phyloP scores from a whole-genome alignment of 1,284 basidiomycete species.

The Pseudomicrostroma phylloplanum region DNA sequence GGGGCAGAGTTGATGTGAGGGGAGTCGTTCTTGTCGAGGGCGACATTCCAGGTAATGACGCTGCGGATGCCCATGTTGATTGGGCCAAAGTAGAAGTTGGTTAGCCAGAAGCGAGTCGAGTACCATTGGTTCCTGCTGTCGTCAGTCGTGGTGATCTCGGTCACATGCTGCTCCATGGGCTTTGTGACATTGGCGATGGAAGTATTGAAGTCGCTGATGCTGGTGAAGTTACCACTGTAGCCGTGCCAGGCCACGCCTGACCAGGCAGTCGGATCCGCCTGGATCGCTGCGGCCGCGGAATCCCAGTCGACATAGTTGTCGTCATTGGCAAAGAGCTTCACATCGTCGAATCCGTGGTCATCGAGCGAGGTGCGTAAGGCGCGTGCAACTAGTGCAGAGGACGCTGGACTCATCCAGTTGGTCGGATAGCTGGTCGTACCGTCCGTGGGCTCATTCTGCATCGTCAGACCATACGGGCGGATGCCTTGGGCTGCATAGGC shows the following conservation, averaged over 20 bases:
- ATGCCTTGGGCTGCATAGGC: conserved; percentile 21
- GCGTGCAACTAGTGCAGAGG: conserved; percentile 17
- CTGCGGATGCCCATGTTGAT: background rate
- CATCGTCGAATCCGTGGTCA: conserved; percentile 4
- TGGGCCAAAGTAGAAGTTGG: background rate
- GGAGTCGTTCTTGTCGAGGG: background rate
- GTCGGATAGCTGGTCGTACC: conserved; percentile 23
- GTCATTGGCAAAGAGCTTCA: conserved; percentile 35
- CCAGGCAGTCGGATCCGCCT: conserved; percentile 20
- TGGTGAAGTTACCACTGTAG: conserved; percentile 22
- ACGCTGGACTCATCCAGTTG: conserved; percentile 21
- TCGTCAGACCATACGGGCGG: conserved; percentile 27
- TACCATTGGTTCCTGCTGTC: conserved; percentile 3
- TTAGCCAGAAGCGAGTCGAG: background rate
- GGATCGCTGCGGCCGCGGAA: conserved; percentile 24
- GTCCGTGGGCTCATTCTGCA: conserved; percentile 36
- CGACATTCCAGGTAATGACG: conserved; percentile 5
- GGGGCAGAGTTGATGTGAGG: background rate
- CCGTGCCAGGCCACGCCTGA: conserved; percentile 40
- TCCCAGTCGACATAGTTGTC: conserved; percentile 28
- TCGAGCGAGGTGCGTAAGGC: conserved; percentile 21
- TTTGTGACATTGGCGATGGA: background rate
- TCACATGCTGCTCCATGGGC: background rate
- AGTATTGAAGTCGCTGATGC: background rate
- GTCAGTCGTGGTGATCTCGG: conserved; percentile 3